A percentile compares a stretch with the other conserved stretches of the same genome.
Conservation (phyloP, 768 basidiomycete genomes). For the Suillus occidentalis region DNA sequence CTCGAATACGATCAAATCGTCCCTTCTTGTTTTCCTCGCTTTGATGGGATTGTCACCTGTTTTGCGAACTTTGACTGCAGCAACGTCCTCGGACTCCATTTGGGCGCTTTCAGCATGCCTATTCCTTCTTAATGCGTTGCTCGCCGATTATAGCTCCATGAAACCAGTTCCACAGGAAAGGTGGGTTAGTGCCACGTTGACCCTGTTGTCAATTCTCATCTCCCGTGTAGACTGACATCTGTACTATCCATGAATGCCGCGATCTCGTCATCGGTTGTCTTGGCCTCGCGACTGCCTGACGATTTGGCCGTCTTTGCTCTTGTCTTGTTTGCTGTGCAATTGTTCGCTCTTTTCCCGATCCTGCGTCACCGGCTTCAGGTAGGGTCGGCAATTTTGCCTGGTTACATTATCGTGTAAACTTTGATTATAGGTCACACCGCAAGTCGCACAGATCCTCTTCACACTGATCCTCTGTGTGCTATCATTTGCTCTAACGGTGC, state of each 20-base stretch:
- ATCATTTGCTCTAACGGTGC: constrained; percentile 51
- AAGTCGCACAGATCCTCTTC: constrained; percentile 45
- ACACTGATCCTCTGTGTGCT: constrained; percentile 53
- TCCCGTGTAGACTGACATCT: constrained; percentile 62
- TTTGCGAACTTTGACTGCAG: constrained; percentile 86
- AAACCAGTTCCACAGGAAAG: constrained; percentile 55
- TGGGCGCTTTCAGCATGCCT: constrained; percentile 91
- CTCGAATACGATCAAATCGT: constrained; percentile 74
- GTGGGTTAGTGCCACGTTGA: constrained; percentile 37
- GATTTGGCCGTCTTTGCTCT: constrained; percentile 89
- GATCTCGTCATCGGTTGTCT: constrained; percentile 88
- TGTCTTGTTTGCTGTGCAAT: constrained; percentile 77
- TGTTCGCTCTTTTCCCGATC: constrained; percentile 83
- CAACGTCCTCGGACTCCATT: constrained; percentile 95
- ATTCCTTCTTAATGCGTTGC: constrained; percentile 76
- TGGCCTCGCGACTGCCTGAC: constrained; percentile 84
- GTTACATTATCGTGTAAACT: constrained; percentile 14
- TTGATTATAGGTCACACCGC: constrained; percentile 46
- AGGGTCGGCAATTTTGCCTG: constrained; percentile 19
- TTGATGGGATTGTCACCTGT: constrained; percentile 91
- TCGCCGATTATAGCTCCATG: constrained; percentile 77
- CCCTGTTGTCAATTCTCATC: constrained; percentile 23
- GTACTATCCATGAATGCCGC: constrained; percentile 90
- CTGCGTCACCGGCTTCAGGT: constrained; percentile 75
- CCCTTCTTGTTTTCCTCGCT: constrained; percentile 83